Base-by-base conservation (phyloP, 2,329 filamentous ascomycete species). In the Cladosporium phlei region DNA sequence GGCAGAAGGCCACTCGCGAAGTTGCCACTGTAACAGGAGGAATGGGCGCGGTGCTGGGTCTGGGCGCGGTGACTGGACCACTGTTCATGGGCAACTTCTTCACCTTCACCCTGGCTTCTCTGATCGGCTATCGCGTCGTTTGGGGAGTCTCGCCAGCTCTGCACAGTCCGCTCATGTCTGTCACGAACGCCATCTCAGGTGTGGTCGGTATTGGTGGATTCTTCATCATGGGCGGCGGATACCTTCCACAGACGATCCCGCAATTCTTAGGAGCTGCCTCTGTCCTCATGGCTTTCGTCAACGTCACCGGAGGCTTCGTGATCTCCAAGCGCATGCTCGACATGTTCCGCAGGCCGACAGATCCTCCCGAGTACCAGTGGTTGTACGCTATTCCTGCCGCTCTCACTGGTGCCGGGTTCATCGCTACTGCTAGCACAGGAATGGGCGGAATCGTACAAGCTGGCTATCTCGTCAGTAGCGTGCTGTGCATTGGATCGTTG, bases 291-390 rank as follows among this genome's bases (percentile, higher is more conserved):
- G 88, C 88, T 0, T 95, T 93, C 61, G 86, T 94, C 52, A 95
- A 95, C 55, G 82, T 95, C 2, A 84, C 86, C 0, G 89, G 89
- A 48, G 89, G 89, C 0, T 95, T 95, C 51, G 85, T 94, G 33
- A 88, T 95, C 50, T 94, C 88, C 3, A 94, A 94, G 69, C 78
- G 89, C 52, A 95, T 95, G 89, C 73, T 95, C 33, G 88, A 95
- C 64, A 91, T 91, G 86, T 91, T 91, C 63, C 86, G 85, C 62
- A 78, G 86, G 10, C 84, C 87, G 20, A 93, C 87, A 4, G 89
- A 95, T 56, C 89, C 88, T 24, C 82, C 85, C 0, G 89, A 95
- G 63, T 95, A 91, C 55, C 86, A 86, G 0, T 95, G 86, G 86
- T 71, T 95, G 1, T 95, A 93, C 59, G 85, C 82, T 1, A 71